phyloP scores from a whole-genome alignment of 2,329 filamentous ascomycete genomes.

The Scytalidium lignicola region DNA sequence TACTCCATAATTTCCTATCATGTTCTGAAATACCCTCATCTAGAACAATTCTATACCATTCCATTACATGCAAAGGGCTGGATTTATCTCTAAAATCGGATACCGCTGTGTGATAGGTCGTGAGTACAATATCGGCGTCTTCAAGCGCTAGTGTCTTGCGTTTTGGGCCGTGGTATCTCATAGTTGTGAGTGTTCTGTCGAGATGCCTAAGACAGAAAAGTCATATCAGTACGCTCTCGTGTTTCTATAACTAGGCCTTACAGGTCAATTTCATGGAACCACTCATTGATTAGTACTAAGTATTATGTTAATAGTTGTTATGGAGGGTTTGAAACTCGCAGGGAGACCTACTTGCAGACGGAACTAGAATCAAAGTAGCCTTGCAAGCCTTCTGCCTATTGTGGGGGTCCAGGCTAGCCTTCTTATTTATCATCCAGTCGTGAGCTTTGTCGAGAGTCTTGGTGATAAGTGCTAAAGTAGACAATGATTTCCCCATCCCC shows the following conservation, averaged over 20 bases:
- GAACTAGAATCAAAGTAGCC: constrained; percentile 39
- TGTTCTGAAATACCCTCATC: constrained; percentile 36
- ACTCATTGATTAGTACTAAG: constrained; percentile 36
- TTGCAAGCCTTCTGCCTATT: no score
- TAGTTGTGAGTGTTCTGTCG: constrained; percentile 20
- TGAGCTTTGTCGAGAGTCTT: constrained; percentile 32
- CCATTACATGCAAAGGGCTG: constrained; percentile 27
- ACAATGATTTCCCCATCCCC: constrained; percentile 51
- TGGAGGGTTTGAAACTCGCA: not conserved
- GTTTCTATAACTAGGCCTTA: constrained; percentile 19
- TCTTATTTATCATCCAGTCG: no score
- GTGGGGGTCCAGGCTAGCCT: no score
- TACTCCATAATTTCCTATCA: no score
- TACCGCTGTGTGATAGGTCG: constrained; percentile 41
- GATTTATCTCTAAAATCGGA: constrained; percentile 27
- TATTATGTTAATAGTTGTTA: constrained; percentile 5
- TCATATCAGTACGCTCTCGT: no score
- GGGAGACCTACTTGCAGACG: constrained; percentile 33
- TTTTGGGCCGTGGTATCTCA: constrained; percentile 33
- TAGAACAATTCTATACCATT: constrained; percentile 38
- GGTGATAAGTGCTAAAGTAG: constrained; percentile 39
- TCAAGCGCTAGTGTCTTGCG: constrained; percentile 23
- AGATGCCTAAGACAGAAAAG: constrained; percentile 30
- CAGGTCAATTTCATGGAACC: constrained; percentile 34
- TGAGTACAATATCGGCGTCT: constrained; percentile 37